Percentiles rank a stretch among this genome's conserved stretches.
Evolutionary conservation across 1,284 basidiomycete species (phyloP).

Genomic region (Schizophyllum commune): DNA sequence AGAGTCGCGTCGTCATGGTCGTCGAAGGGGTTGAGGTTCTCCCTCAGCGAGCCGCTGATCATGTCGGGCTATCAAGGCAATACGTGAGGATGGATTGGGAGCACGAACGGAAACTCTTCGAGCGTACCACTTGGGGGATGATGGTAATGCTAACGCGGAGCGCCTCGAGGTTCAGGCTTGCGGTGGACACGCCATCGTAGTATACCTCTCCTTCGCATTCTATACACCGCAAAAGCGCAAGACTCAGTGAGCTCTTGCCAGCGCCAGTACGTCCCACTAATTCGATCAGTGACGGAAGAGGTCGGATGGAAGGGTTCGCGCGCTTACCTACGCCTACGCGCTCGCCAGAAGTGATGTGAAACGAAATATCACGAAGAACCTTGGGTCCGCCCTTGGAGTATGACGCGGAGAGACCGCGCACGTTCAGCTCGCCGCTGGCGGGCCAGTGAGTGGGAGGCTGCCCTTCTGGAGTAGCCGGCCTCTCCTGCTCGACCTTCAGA

Average conservation of each 20-base stretch:
- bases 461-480: constrained; percentile 16
- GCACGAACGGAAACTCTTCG: constrained; percentile 16
- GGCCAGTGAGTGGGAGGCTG: constrained; percentile 65
- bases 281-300: not conserved
- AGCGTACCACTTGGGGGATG: constrained; percentile 42
- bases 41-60: constrained; percentile 46
- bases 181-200: constrained; percentile 40
- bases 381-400: constrained; percentile 34
- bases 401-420: constrained; percentile 42
- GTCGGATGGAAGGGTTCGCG: constrained; percentile 8
- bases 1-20: constrained; percentile 61
- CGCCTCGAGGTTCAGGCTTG: constrained; percentile 56
- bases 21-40: constrained; percentile 64
- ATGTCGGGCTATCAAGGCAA: constrained; percentile 46
- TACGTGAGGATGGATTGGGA: not conserved
- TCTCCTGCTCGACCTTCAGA: constrained; percentile 9
- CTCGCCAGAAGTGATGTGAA: constrained; percentile 39
- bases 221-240: constrained; percentile 47
- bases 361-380: constrained; percentile 37
- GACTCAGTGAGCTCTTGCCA: constrained; percentile 49
- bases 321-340: constrained; percentile 25
- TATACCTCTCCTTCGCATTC: constrained; percentile 47
- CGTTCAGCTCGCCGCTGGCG: constrained; percentile 46
- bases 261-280: constrained; percentile 54
- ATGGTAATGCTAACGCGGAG: constrained; percentile 58